These are phyloP conservation scores for Pyrrhoderma lamaoense DNA, from an alignment of 1,284 basidiomycete species.

Conservation along the genomic window DNA sequence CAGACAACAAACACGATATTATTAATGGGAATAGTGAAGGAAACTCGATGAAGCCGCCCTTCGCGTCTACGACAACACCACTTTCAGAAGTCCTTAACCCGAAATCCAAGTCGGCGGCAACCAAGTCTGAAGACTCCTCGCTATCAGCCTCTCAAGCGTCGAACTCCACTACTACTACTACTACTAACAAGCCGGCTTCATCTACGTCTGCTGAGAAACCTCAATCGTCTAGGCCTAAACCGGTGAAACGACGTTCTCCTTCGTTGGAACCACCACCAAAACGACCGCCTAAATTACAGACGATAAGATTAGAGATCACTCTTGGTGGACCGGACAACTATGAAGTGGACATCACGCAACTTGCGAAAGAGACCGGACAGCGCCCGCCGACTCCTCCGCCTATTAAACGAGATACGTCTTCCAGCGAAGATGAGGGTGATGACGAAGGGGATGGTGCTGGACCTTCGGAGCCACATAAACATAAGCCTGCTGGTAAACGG, in stretches of 20 bases:
- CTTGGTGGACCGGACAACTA: constrained; percentile 69
- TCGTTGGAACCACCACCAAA: constrained; percentile 52
- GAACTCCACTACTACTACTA: too few species aligned
- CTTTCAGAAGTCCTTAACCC: background rate
- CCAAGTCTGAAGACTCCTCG: too few species aligned
- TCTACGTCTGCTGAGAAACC: constrained; percentile 19
- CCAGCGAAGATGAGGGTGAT: constrained; percentile 45
- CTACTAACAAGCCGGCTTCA: background rate
- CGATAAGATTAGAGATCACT: constrained; percentile 59
- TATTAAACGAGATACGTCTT: constrained; percentile 34
- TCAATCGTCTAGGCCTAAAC: constrained; percentile 35
- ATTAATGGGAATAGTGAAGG: too few species aligned
- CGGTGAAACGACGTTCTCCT: constrained; percentile 44
- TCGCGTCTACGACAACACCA: background rate
- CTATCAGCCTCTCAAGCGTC: too few species aligned
- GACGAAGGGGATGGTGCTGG: constrained; percentile 18
- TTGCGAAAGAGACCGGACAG: constrained; percentile 60
- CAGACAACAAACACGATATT: too few species aligned
- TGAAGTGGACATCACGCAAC: constrained; percentile 55
- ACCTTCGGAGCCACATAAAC: background rate
- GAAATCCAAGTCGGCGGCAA: background rate
- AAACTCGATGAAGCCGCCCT: background rate
- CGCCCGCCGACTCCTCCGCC: constrained; percentile 47
- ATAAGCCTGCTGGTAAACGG: constrained; percentile 26
- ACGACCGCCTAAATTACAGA: constrained; percentile 48